phyloP scores from a whole-genome alignment of 257 asterid genomes.

The Rauvolfia tetraphylla region DNA sequence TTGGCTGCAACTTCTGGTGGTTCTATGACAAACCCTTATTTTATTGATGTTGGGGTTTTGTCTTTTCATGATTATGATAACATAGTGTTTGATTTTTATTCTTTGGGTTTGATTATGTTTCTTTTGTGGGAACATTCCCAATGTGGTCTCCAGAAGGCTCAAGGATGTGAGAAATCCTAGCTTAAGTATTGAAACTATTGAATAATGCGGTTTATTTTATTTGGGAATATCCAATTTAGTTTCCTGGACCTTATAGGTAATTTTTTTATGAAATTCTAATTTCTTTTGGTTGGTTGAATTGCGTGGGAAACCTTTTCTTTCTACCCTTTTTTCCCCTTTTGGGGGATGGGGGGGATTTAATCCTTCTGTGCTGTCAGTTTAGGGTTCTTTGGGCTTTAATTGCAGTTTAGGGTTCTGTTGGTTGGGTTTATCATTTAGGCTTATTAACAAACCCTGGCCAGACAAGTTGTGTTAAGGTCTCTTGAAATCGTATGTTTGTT shows the following conservation, averaged over 20 bases:
- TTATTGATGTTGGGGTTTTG: not conserved
- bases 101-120: no score
- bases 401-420: not conserved
- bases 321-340: no score
- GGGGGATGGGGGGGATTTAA: no score
- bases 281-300: not conserved
- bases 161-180: not conserved
- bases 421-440: not conserved
- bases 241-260: not conserved
- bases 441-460: not conserved
- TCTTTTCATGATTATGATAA: not conserved
- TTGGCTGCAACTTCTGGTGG: not conserved
- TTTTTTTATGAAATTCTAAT: not conserved
- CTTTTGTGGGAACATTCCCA: not conserved
- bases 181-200: not conserved
- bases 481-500: not conserved
- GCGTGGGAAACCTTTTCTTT: not conserved
- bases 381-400: not conserved
- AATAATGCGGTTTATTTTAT: not conserved
- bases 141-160: not conserved
- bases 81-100: no score
- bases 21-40: not conserved
- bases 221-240: not conserved
- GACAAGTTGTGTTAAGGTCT: not conserved
- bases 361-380: not conserved